Percentiles rank a stretch among this genome's conserved stretches.
These are phyloP conservation scores for Vachellia pachyceras DNA, from an alignment of 306 rosid species.

Conservation along the genomic window DNA sequence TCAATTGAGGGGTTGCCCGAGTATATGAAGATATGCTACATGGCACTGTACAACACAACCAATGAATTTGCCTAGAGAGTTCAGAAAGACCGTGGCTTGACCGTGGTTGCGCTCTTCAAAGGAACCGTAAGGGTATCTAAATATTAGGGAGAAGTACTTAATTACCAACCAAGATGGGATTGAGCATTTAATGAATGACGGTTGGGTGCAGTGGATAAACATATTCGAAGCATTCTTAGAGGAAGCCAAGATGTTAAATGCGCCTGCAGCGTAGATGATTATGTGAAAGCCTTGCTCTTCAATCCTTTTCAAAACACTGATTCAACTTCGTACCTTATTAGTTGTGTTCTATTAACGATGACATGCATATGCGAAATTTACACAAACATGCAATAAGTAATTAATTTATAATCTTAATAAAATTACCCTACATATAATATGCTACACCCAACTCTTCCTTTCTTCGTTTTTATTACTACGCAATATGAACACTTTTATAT, in stretches of 20 bases:
- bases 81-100: conserved; percentile 43
- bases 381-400: neutral
- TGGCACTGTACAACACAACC: conserved; percentile 54
- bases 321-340: conserved; percentile 12
- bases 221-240: conserved; percentile 54
- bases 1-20: conserved; percentile 50
- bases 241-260: conserved; percentile 53
- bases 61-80: conserved; percentile 50
- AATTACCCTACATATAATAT: too few species aligned
- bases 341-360: too few species aligned
- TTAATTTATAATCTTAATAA: too few species aligned
- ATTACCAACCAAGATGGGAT: neutral
- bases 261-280: conserved; percentile 43
- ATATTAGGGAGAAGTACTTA: neutral
- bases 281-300: conserved; percentile 42
- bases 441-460: too few species aligned
- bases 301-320: conserved; percentile 21
- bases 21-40: conserved; percentile 54
- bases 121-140: conserved; percentile 38
- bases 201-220: conserved; percentile 55
- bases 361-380: neutral
- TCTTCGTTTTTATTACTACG: too few species aligned
- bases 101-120: conserved; percentile 41
- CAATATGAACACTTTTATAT: too few species aligned
- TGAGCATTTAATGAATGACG: neutral